Evolutionary conservation across 495 filamentous ascomycete genomes (phyloP), one percentile per base, ranked within the genome.

Genomic region (Daldinia concentrica): DNA sequence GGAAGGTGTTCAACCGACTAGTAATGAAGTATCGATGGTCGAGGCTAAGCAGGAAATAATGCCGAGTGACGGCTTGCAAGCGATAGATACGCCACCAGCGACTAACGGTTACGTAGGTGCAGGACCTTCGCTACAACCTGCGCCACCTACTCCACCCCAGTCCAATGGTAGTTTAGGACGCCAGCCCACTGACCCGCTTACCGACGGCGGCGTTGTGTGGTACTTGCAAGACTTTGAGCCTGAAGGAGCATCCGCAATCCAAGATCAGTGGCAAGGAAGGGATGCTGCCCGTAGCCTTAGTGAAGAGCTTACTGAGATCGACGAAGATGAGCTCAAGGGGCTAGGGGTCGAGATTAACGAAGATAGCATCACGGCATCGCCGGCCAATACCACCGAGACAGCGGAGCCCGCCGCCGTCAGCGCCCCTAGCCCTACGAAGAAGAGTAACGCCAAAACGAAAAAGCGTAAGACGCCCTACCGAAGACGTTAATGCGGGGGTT

Each of bases 301-400:
- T 64, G 94, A 95, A 77, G 92, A 95, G 62, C 83, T 97, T 6
- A 94, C 90, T 58, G 94, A 97, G 68, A 87, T 97, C 72, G 93
- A 95, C 62, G 94, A 96, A 54, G 93, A 94, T 17, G 91, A 93
- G 79, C 82, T 97, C 55, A 85, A 91, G 78, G 86, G 90, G 74
- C 78, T 84, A 15, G 81, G 79, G 36, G 78, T 80, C 45, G 83
- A 82, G 37, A 78, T 84, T 48, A 80, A 82, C 43, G 79, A 81
- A 59, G 74, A 77, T 39, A 81, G 78, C 58, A 80, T 83, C 61
- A 81, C 77, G 6, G 81, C 82, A 6, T 82, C 81, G 12, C 78
- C 80, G 1, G 75, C 77, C 3, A 74, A 78, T 17, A 73, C 73
- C 6, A 67, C 66, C 24, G 67, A 73, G 15, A 39, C 69, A 11